Percentiles rank a stretch among this genome's conserved stretches.
Evolutionary conservation across 1,284 basidiomycete genomes (phyloP).

Genomic region (Cutaneotrichosporon cutaneum): DNA sequence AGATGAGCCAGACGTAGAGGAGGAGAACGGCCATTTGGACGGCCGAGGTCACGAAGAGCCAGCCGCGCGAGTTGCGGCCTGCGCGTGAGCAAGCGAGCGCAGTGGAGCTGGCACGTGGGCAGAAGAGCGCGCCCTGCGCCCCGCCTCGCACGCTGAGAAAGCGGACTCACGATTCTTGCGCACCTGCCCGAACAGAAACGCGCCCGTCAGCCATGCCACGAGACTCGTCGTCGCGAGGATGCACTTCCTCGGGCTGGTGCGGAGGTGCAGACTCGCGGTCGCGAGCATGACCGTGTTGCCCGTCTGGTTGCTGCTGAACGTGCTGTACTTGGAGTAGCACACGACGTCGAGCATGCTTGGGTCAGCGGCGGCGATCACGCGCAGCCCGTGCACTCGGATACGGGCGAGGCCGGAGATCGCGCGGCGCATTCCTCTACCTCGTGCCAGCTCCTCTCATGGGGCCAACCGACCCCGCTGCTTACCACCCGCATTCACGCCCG

Average conservation of each 20-base stretch:
- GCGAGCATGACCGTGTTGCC: constrained; percentile 27
- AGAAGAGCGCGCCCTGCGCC: neutral
- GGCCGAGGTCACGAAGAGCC: constrained; percentile 23
- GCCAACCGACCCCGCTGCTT: too few species aligned
- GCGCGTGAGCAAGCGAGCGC: constrained; percentile 6
- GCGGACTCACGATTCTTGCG: constrained; percentile 27
- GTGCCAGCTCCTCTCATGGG: too few species aligned
- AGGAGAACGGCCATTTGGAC: constrained; percentile 21
- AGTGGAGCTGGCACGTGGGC: neutral
- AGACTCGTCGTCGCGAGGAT: constrained; percentile 21
- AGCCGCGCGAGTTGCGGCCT: constrained; percentile 26
- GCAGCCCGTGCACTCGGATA: too few species aligned
- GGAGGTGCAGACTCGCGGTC: constrained; percentile 15
- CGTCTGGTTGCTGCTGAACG: constrained; percentile 26
- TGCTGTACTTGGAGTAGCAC: constrained; percentile 19
- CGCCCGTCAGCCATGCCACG: constrained; percentile 25
- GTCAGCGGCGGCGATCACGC: constrained; percentile 9
- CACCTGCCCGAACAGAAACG: constrained; percentile 33
- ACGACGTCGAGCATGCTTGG: constrained; percentile 24
- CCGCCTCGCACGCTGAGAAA: too few species aligned
- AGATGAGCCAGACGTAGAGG: constrained; percentile 20
- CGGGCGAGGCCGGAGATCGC: neutral
- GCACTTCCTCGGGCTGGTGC: constrained; percentile 14
- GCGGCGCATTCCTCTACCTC: neutral
- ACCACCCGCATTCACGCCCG: neutral